phyloP scores from a whole-genome alignment of 805 yeast species.

The Zygotorulaspora danielsina region DNA sequence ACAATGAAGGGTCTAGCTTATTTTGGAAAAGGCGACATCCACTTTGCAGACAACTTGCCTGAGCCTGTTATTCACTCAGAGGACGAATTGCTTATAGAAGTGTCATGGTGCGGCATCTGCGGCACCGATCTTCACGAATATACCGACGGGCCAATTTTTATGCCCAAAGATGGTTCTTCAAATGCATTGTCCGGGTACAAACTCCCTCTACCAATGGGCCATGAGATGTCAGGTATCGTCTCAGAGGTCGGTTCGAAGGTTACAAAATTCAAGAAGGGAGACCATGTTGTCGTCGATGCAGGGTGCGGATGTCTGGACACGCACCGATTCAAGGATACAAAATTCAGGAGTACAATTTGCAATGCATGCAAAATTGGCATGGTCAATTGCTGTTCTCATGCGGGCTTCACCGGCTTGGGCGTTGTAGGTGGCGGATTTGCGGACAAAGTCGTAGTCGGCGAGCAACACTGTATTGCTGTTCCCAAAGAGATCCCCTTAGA shows the following conservation, averaged over 20 bases:
- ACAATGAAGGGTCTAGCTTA: constrained; percentile 49
- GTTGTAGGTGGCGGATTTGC: constrained; percentile 54
- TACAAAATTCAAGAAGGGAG: constrained; percentile 45
- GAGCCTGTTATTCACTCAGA: constrained; percentile 37
- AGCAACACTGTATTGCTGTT: constrained; percentile 39
- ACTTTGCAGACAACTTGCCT: constrained; percentile 36
- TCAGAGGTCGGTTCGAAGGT: constrained; percentile 46
- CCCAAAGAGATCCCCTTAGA: constrained; percentile 46
- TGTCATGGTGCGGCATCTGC: constrained; percentile 54
- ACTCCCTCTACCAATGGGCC: constrained; percentile 49
- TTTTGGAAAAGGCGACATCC: constrained; percentile 43
- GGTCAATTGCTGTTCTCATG: constrained; percentile 49
- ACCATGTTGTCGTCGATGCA: constrained; percentile 60
- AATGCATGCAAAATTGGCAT: constrained; percentile 45
- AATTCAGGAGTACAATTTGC: constrained; percentile 34
- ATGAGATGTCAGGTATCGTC: constrained; percentile 48
- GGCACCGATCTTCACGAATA: constrained; percentile 59
- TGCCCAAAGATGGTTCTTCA: constrained; percentile 38
- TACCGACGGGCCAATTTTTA: constrained; percentile 54
- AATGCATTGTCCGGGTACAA: constrained; percentile 39
- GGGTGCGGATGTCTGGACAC: constrained; percentile 52
- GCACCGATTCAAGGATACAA: constrained; percentile 34
- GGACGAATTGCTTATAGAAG: constrained; percentile 41
- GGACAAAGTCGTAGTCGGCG: constrained; percentile 44
- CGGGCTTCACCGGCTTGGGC: constrained; percentile 53